Conservation (phyloP, 371 early-diverging fungal genomes). For the Mucor lusitanicus region DNA sequence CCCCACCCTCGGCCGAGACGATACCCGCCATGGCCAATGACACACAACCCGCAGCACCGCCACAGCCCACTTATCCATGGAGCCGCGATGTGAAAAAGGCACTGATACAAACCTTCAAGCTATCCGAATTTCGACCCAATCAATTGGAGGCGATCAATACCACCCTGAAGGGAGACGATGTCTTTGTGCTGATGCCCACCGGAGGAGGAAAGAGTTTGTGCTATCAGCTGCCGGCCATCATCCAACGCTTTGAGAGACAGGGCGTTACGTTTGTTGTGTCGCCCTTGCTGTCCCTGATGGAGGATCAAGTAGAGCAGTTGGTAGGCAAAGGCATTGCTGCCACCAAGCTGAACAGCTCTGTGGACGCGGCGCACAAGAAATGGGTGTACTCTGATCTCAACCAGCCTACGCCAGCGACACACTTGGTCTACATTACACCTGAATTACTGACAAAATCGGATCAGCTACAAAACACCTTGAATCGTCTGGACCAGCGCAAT, state of each 20-base stretch:
- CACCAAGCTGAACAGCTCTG: slow-evolving; percentile 71
- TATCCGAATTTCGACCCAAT: slow-evolving; percentile 87
- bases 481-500: slow-evolving; percentile 58
- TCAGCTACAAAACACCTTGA: slow-evolving; percentile 62
- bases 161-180: slow-evolving; percentile 85
- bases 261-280: slow-evolving; percentile 96
- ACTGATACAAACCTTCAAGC: slow-evolving; percentile 70
- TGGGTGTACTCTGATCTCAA: slow-evolving; percentile 64
- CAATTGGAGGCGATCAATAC: slow-evolving; percentile 96
- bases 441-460: slow-evolving; percentile 85
- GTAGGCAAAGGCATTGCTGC: slow-evolving; percentile 81
- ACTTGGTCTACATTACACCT: slow-evolving; percentile 95
- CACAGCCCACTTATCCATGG: slow-evolving; percentile 64
- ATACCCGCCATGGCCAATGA: neutral
- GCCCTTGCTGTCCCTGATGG: slow-evolving; percentile 96
- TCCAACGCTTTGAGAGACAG: slow-evolving; percentile 52
- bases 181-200: slow-evolving; percentile 99
- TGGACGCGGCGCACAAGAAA: slow-evolving; percentile 50
- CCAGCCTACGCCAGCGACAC: slow-evolving; percentile 27
- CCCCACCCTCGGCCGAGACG: neutral
- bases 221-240: slow-evolving; percentile 95
- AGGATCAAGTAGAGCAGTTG: slow-evolving; percentile 95
- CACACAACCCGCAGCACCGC: neutral
- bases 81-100: slow-evolving; percentile 77
- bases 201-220: slow-evolving; percentile 99